phyloP scores from a whole-genome alignment of 306 rosid species.

The Acmispon strigosus region DNA sequence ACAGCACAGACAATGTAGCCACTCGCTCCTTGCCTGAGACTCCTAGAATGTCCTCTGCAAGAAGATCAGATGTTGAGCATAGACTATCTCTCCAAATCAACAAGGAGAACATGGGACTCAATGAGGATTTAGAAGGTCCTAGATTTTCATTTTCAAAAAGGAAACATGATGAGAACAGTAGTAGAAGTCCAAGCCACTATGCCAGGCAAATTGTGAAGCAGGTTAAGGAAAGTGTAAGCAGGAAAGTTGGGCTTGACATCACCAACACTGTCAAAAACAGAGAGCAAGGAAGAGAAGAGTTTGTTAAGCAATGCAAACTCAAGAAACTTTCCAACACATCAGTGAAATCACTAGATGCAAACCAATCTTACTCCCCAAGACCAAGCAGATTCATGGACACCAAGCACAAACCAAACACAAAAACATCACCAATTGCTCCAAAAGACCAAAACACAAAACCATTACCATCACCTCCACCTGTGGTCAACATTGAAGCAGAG shows the following conservation, averaged over 20 bases:
- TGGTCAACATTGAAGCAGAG: slow-evolving; percentile 21
- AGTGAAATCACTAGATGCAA: slow-evolving; percentile 24
- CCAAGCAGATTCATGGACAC: slow-evolving; percentile 47
- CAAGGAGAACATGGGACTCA: slow-evolving; percentile 42
- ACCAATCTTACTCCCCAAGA: slow-evolving; percentile 34
- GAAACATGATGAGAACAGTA: slow-evolving; percentile 36
- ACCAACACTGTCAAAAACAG: slow-evolving; percentile 56
- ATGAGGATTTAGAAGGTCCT: slow-evolving; percentile 45
- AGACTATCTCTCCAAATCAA: slow-evolving; percentile 85
- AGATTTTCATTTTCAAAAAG: slow-evolving; percentile 42
- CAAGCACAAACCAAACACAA: slow-evolving; percentile 28
- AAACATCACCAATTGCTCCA: slow-evolving; percentile 14
- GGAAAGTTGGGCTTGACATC: slow-evolving; percentile 69
- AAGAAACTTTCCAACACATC: slow-evolving; percentile 32
- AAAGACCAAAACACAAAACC: slow-evolving; percentile 37
- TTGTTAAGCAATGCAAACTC: slow-evolving; percentile 30
- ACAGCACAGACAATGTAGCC: slow-evolving; percentile 30
- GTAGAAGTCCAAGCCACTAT: slow-evolving; percentile 50
- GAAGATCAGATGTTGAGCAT: slow-evolving; percentile 65
- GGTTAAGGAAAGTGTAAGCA: slow-evolving; percentile 56
- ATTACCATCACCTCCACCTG: slow-evolving; percentile 22
- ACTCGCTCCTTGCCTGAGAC: slow-evolving; percentile 69
- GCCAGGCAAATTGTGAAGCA: slow-evolving; percentile 85
- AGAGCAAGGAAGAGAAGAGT: slow-evolving; percentile 35
- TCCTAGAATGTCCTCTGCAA: slow-evolving; percentile 64